Conservation (phyloP, 2,329 filamentous ascomycete genomes). For the Aspergillus caelatus region DNA sequence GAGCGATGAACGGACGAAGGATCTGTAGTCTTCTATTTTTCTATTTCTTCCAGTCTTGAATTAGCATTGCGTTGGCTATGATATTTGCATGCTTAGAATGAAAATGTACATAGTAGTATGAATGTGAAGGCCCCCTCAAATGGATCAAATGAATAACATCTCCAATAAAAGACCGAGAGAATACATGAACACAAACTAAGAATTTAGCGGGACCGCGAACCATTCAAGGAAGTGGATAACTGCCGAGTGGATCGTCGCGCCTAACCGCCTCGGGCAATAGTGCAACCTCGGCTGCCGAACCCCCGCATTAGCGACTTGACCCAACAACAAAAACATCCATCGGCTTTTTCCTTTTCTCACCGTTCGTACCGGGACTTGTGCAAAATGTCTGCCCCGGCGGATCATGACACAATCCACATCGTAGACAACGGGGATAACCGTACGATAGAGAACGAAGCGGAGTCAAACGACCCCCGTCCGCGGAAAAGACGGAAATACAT, state of each 20-base stretch:
- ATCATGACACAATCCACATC: not conserved
- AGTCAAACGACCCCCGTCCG: conserved; percentile 37
- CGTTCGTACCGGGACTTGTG: not conserved
- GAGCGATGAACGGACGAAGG: conserved; percentile 56
- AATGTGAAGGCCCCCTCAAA: not conserved
- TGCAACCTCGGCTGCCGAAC: conserved; percentile 13
- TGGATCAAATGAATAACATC: not conserved
- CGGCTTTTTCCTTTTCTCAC: conserved; percentile 12
- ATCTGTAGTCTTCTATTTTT: conserved; percentile 36
- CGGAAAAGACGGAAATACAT: conserved; percentile 67
- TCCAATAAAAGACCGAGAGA: not conserved
- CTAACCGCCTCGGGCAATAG: not conserved
- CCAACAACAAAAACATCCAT: not conserved
- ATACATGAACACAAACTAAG: not conserved
- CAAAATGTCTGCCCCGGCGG: not conserved
- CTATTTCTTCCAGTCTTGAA: not conserved
- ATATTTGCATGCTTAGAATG: not conserved
- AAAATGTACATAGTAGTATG: conserved; percentile 7
- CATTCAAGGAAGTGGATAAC: not conserved
- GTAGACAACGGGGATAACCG: conserved; percentile 11
- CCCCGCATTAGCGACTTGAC: conserved; percentile 17
- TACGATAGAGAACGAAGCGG: conserved; percentile 11
- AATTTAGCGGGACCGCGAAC: not conserved
- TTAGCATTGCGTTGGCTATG: not conserved
- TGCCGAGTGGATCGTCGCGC: not conserved